These are phyloP conservation scores for Blastomyces gilchristii DNA, from an alignment of 2,329 filamentous ascomycete species.

Conservation along the genomic window DNA sequence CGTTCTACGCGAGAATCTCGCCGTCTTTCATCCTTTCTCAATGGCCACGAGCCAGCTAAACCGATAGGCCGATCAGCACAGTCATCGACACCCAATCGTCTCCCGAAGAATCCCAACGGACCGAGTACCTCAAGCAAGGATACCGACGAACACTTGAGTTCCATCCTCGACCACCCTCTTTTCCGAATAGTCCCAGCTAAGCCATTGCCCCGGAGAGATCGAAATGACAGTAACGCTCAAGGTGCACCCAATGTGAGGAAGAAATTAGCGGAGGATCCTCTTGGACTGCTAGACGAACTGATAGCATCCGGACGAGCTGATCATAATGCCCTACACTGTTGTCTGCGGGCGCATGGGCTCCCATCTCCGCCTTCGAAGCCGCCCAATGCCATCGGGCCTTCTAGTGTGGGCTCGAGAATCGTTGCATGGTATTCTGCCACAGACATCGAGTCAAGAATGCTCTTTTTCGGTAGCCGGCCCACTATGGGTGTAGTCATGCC, in stretches of 20 bases:
- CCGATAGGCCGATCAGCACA: neutral
- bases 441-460: constrained; percentile 21
- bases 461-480: constrained; percentile 23
- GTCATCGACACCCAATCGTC: neutral
- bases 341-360: constrained; percentile 26
- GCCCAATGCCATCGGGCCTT: constrained; percentile 25
- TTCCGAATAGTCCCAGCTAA: constrained; percentile 31
- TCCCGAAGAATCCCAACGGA: neutral
- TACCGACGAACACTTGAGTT: constrained; percentile 30
- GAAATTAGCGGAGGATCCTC: constrained; percentile 23
- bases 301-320: constrained; percentile 31
- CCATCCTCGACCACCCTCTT: constrained; percentile 34
- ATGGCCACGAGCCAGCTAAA: neutral
- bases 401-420: constrained; percentile 27
- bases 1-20: neutral
- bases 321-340: constrained; percentile 18
- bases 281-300: constrained; percentile 29
- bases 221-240: neutral
- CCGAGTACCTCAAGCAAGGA: constrained; percentile 11
- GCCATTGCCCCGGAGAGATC: constrained; percentile 5
- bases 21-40: constrained; percentile 1
- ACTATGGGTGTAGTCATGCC: constrained; percentile 24
- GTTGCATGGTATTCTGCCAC: constrained; percentile 35
- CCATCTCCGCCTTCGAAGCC: constrained; percentile 16
- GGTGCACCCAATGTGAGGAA: neutral